Percentiles rank a stretch among this genome's conserved stretches.
Evolutionary conservation across 768 basidiomycete species (phyloP).

Genomic region (Boletus rufocinnamomeus): DNA sequence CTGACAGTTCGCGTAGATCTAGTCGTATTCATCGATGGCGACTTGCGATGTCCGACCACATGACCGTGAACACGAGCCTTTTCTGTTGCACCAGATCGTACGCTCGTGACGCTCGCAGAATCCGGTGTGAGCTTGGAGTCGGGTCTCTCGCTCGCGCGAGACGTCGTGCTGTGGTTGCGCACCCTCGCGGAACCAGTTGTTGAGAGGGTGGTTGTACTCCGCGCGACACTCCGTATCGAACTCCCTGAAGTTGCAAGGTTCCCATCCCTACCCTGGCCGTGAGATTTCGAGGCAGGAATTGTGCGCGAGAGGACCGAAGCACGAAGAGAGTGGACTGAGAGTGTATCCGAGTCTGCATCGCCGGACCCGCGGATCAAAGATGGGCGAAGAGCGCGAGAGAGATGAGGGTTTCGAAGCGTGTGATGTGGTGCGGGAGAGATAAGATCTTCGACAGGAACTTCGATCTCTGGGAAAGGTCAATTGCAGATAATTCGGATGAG

Average conservation of each 20-base stretch:
- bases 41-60: slow-evolving; percentile 22
- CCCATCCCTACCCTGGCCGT: slow-evolving; percentile 26
- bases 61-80: slow-evolving; percentile 24
- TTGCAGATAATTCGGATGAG: not conserved
- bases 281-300: slow-evolving; percentile 25
- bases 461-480: slow-evolving; percentile 57
- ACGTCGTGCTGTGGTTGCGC: slow-evolving; percentile 31
- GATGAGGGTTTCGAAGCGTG: slow-evolving; percentile 26
- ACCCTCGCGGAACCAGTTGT: slow-evolving; percentile 19
- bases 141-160: slow-evolving; percentile 45
- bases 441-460: slow-evolving; percentile 77
- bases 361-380: slow-evolving; percentile 29
- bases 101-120: slow-evolving; percentile 29
- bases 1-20: slow-evolving; percentile 4
- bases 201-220: slow-evolving; percentile 38
- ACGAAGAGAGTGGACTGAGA: slow-evolving; percentile 50
- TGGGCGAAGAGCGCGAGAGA: slow-evolving; percentile 32
- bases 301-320: slow-evolving; percentile 43
- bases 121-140: slow-evolving; percentile 75
- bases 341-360: slow-evolving; percentile 41
- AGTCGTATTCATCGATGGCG: slow-evolving; percentile 21
- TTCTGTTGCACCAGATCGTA: slow-evolving; percentile 27
- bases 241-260: slow-evolving; percentile 31
- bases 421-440: slow-evolving; percentile 45
- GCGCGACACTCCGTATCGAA: slow-evolving; percentile 50